These are phyloP conservation scores for Suillus subluteus DNA, from an alignment of 768 basidiomycete species.

Conservation along the genomic window DNA sequence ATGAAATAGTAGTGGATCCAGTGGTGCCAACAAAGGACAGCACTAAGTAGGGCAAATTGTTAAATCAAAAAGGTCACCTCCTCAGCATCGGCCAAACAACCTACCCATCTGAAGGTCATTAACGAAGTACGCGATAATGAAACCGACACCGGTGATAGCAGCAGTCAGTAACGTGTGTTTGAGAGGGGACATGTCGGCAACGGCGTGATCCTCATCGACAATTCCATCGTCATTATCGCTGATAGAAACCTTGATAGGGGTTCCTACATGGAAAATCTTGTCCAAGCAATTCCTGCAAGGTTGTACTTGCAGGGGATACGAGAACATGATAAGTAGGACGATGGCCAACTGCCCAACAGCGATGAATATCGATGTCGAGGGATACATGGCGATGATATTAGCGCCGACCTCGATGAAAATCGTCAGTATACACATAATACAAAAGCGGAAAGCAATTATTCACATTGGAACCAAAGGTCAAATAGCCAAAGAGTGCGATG, in stretches of 20 bases:
- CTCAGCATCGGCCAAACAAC: conserved; percentile 26
- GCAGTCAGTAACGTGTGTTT: conserved; percentile 75
- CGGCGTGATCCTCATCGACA: conserved; percentile 51
- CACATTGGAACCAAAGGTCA: conserved; percentile 90
- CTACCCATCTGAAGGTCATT: conserved; percentile 77
- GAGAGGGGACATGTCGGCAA: conserved; percentile 61
- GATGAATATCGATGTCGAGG: conserved; percentile 87
- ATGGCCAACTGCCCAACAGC: conserved; percentile 94
- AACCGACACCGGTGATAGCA: conserved; percentile 65
- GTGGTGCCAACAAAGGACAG: conserved; percentile 96
- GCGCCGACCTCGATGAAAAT: conserved; percentile 64
- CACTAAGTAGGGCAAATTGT: conserved; percentile 49
- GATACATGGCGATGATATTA: conserved; percentile 96
- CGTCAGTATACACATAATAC: conserved; percentile 10
- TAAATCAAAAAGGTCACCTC: conserved; percentile 17
- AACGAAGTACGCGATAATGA: conserved; percentile 77
- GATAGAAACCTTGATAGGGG: conserved; percentile 35
- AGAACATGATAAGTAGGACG: conserved; percentile 86
- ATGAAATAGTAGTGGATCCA: conserved; percentile 95
- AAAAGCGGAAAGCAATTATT: conserved; percentile 20
- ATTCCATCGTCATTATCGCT: conserved; percentile 51
- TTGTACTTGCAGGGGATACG: conserved; percentile 93
- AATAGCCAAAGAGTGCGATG: conserved; percentile 86
- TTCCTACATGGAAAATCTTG: conserved; percentile 72
- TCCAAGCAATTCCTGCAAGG: conserved; percentile 92